Evolutionary conservation across 768 basidiomycete genomes (phyloP), one percentile per base, ranked within the genome.

Genomic region (Suillus subaureus): DNA sequence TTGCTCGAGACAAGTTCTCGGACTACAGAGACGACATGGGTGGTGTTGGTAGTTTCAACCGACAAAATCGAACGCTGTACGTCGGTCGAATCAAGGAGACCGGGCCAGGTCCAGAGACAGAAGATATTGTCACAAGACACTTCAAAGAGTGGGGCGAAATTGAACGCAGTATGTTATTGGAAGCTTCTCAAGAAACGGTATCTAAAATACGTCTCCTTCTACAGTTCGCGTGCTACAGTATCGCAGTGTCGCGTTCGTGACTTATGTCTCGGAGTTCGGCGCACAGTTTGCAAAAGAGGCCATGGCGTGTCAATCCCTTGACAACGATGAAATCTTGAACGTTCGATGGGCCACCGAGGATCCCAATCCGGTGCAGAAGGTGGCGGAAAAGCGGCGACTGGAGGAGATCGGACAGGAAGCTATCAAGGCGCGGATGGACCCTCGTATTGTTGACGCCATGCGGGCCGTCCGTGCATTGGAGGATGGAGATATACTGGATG

Each of bases 1-100:
- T 99, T 74, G 95, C 94, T 0, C 83, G 97, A 55, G 96, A 97
- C 81, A 98, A 98, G 79, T 97, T 98, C 77, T 81, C 96, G 0
- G 96, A 97, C 78, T 99, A 99, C 78, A 83, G 97, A 66, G 97
- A 99, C 75, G 97, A 99, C 75, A 99, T 99, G 97, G 97, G 97
- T 71, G 97, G 97, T 79, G 97, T 99, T 37, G 97, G 97, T 15
- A 95, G 93, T 66, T 99, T 99, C 80, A 92, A 91, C 71, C 81
- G 96, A 45, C 91, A 94, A 77, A 99, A 99, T 76, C 81, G 97
- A 66, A 99, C 97, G 45, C 75, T 99, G 18, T 99, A 99, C 75
- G 87, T 99, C 54, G 97, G 97, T 3, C 85, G 94, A 63, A 96
- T 99, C 70, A 92, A 93, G 75, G 96, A 97, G 81, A 93, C 91